phyloP scores from a whole-genome alignment of 768 basidiomycete genomes.

The Pholiota molesta region DNA sequence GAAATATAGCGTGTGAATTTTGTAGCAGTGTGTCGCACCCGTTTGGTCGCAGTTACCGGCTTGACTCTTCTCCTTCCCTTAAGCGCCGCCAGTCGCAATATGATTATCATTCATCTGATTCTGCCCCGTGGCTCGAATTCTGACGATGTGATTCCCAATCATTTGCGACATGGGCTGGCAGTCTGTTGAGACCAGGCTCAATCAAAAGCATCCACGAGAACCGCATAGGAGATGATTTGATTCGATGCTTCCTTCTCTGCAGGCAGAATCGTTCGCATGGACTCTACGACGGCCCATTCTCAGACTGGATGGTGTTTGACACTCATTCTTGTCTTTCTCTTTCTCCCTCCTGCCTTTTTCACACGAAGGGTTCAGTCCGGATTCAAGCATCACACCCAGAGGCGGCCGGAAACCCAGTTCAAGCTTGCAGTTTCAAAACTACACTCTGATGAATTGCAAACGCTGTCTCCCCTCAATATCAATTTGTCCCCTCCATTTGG shows the following conservation, averaged over 20 bases:
- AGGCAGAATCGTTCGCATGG: constrained; percentile 2
- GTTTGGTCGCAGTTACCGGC: neutral
- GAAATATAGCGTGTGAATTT: neutral
- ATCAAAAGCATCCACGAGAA: constrained; percentile 1
- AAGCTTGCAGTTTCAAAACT: neutral
- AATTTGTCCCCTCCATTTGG: neutral
- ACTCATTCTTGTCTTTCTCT: neutral
- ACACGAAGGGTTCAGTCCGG: neutral
- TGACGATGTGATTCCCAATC: neutral
- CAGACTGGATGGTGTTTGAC: neutral
- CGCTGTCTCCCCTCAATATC: neutral
- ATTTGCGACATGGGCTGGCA: neutral
- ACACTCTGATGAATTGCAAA: neutral
- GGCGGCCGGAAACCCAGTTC: neutral
- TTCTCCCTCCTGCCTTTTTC: neutral
- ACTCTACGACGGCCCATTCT: neutral
- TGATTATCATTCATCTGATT: neutral
- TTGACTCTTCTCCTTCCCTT: too few species aligned
- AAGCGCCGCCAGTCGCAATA: too few species aligned
- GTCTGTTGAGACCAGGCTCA: neutral
- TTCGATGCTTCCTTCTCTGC: constrained; percentile 1
- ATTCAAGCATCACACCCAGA: neutral
- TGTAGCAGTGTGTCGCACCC: neutral
- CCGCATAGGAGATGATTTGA: neutral
- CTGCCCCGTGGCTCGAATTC: neutral